Conservation (phyloP, 306 rosid genomes). For the Notholithocarpus densiflorus region DNA sequence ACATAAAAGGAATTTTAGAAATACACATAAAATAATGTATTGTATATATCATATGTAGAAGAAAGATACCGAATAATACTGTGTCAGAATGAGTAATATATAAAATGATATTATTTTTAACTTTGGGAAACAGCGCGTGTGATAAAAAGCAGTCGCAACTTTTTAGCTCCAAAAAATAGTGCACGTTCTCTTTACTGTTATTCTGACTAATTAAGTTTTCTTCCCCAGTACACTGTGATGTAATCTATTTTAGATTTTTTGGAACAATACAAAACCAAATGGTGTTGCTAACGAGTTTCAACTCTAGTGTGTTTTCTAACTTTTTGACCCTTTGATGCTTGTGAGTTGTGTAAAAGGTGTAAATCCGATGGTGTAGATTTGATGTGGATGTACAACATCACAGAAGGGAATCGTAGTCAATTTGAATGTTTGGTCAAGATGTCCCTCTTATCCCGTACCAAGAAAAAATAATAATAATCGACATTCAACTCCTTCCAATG, state of each 20-base stretch:
- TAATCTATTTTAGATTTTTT: neutral
- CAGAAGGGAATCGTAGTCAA: neutral
- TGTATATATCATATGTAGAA: neutral
- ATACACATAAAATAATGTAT: neutral
- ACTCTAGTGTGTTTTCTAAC: neutral
- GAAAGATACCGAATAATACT: neutral
- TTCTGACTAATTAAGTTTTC: neutral
- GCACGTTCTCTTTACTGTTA: neutral
- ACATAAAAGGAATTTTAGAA: too few relatives aligned
- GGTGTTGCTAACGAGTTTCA: neutral
- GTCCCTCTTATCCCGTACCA: too few relatives aligned
- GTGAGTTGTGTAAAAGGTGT: neutral
- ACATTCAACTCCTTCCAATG: neutral
- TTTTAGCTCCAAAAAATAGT: neutral
- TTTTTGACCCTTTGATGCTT: neutral
- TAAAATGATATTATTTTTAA: neutral
- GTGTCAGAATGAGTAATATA: neutral
- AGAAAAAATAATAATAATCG: neutral
- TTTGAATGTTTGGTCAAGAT: too few relatives aligned
- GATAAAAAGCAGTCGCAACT: neutral
- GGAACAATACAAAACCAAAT: too few relatives aligned
- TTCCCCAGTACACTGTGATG: neutral
- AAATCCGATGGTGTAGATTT: neutral
- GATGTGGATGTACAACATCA: neutral
- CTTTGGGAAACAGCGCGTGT: neutral